phyloP scores from a whole-genome alignment of 371 early-diverging fungal genomes.

The Mortierella polycephala region DNA sequence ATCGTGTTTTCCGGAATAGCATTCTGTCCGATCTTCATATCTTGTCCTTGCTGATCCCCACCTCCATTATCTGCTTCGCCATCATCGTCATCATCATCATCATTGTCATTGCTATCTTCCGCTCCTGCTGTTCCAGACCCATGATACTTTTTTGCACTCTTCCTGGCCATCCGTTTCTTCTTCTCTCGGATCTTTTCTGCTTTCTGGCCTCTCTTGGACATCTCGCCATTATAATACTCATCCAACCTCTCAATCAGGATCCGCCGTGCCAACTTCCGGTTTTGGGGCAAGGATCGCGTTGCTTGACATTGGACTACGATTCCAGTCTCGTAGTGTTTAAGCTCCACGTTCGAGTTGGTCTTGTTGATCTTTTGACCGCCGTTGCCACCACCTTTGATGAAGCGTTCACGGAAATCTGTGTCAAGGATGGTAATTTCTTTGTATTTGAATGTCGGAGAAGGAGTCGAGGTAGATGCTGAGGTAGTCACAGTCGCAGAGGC shows the following conservation, averaged over 20 bases:
- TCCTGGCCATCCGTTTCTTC: constrained; percentile 68
- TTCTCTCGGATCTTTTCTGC: constrained; percentile 69
- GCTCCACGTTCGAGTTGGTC: constrained; percentile 83
- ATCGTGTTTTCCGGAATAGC: constrained; percentile 4
- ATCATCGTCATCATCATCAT: background rate
- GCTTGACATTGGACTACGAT: constrained; percentile 83
- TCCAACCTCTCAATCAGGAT: constrained; percentile 76
- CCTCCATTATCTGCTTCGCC: background rate
- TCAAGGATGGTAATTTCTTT: constrained; percentile 75
- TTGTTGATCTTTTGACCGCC: constrained; percentile 97
- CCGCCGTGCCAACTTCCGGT: constrained; percentile 81
- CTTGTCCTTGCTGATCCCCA: background rate
- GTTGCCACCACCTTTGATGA: constrained; percentile 90
- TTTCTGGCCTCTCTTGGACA: constrained; percentile 74
- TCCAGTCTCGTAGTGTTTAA: constrained; percentile 87
- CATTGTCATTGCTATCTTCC: constrained; percentile 1
- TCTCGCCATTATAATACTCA: constrained; percentile 70
- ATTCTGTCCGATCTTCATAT: background rate
- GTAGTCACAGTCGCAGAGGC: background rate
- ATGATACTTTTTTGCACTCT: constrained; percentile 66
- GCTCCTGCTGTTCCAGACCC: background rate
- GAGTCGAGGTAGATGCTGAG: background rate
- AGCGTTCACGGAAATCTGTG: constrained; percentile 84
- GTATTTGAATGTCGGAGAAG: constrained; percentile 4
- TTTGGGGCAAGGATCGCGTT: constrained; percentile 79